Conservation (phyloP, 495 filamentous ascomycete genomes). For the Chaetomidium leptoderma region DNA sequence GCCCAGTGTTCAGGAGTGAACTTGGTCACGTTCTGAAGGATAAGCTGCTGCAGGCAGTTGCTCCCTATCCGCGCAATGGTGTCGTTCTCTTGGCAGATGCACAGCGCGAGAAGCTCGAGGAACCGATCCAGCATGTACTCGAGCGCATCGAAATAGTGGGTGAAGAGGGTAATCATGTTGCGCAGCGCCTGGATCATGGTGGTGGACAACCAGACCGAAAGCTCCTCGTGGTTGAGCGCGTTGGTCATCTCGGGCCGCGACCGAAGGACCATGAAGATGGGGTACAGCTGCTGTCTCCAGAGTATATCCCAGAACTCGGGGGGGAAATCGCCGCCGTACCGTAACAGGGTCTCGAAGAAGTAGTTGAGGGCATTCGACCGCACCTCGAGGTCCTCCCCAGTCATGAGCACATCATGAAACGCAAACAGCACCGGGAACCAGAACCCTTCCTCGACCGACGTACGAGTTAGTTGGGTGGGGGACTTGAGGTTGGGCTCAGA, state of each 20-base stretch:
- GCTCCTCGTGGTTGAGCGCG: slow-evolving; percentile 85
- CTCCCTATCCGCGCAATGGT: slow-evolving; percentile 97
- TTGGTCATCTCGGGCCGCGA: slow-evolving; percentile 95
- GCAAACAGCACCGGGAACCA: slow-evolving; percentile 98
- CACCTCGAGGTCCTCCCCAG: slow-evolving; percentile 96
- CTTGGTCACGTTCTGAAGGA: slow-evolving; percentile 90
- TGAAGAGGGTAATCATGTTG: slow-evolving; percentile 98
- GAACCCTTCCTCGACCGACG: slow-evolving; percentile 89
- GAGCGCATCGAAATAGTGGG: slow-evolving; percentile 91
- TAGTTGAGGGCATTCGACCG: slow-evolving; percentile 91
- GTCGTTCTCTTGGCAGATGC: slow-evolving; percentile 98
- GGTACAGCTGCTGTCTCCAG: slow-evolving; percentile 93
- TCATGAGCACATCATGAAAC: slow-evolving; percentile 99
- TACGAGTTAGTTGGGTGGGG: slow-evolving; percentile 46
- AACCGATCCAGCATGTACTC: slow-evolving; percentile 97
- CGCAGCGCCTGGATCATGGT: slow-evolving; percentile 98
- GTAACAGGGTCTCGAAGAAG: slow-evolving; percentile 87
- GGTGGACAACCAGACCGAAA: slow-evolving; percentile 98
- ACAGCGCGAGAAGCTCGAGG: slow-evolving; percentile 85
- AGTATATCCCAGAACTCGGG: slow-evolving; percentile 97
- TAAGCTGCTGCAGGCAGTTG: slow-evolving; percentile 94
- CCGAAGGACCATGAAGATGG: slow-evolving; percentile 96
- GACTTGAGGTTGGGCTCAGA: slow-evolving; percentile 35
- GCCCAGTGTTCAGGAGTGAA: slow-evolving; percentile 84
- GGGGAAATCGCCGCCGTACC: slow-evolving; percentile 87